These are phyloP conservation scores for Anthoceros angustus DNA, from an alignment of 225 moss, liverwort and hornwort genomes.

Conservation along the genomic window DNA sequence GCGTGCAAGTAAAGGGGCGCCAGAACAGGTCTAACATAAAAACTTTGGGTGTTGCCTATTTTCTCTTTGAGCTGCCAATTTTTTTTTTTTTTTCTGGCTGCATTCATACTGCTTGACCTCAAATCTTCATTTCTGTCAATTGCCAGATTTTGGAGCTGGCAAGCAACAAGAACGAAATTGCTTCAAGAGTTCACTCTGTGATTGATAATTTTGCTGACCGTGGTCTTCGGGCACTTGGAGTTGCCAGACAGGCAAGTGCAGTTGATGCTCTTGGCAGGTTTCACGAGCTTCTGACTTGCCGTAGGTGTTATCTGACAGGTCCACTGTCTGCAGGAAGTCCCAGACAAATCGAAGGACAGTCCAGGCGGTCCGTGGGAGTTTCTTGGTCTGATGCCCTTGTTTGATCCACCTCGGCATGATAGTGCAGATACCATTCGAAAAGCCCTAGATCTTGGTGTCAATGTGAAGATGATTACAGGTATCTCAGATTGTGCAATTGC, in stretches of 20 bases:
- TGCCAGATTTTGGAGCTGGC: constrained; percentile 22
- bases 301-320: neutral
- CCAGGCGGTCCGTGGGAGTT: constrained; percentile 20
- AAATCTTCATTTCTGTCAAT: too few species aligned
- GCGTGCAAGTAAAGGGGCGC: constrained; percentile 18
- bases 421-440: constrained; percentile 32
- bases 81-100: too few species aligned
- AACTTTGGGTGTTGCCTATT: neutral
- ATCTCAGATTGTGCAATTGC: neutral
- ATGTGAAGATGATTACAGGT: constrained; percentile 37
- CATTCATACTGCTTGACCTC: neutral
- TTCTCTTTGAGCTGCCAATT: too few species aligned
- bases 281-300: too few species aligned
- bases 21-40: constrained; percentile 14
- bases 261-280: neutral
- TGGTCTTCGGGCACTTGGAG: constrained; percentile 34
- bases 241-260: constrained; percentile 23
- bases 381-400: constrained; percentile 20
- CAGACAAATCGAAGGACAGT: constrained; percentile 16
- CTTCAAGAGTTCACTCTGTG: constrained; percentile 15
- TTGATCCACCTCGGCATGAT: constrained; percentile 34
- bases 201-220: constrained; percentile 30
- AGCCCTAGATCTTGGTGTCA: constrained; percentile 28
- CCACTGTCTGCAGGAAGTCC: constrained; percentile 14
- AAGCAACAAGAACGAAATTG: constrained; percentile 11